Percentiles rank a stretch among this genome's conserved stretches.
Evolutionary conservation across 176 grass and related monocot genomes (phyloP).

Genomic region (Musa acuminata): DNA sequence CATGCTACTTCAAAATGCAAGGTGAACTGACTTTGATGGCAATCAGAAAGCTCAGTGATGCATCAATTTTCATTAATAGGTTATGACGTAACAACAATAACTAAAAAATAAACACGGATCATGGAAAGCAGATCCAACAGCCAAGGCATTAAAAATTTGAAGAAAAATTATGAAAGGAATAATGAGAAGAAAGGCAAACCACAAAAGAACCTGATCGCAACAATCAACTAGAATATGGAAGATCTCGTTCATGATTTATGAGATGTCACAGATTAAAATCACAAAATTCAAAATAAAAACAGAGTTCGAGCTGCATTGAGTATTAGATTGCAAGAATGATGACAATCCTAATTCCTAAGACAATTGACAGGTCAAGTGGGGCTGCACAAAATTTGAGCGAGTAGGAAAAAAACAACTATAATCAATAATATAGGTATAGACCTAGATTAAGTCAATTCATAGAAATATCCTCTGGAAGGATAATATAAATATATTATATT

Average conservation of each 20-base stretch:
- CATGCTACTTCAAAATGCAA: not conserved
- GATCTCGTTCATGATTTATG: not conserved
- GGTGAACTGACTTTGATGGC: not conserved
- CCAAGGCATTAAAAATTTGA: not conserved
- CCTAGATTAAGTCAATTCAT: not conserved
- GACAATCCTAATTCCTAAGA: too few relatives aligned
- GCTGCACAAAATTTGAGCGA: too few relatives aligned
- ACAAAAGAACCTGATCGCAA: not conserved
- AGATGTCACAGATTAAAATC: not conserved
- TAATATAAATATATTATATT: too few relatives aligned
- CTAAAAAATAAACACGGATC: not conserved
- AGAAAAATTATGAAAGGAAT: not conserved
- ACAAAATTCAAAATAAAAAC: not conserved
- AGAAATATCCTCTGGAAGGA: too few relatives aligned
- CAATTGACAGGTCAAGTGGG: too few relatives aligned
- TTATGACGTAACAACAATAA: not conserved
- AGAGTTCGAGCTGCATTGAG: too few relatives aligned
- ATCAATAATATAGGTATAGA: not conserved
- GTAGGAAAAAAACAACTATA: too few relatives aligned
- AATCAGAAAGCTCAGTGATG: not conserved
- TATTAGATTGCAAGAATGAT: too few relatives aligned
- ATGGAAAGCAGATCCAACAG: not conserved
- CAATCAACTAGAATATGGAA: not conserved
- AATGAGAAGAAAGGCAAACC: not conserved
- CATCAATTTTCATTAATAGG: not conserved